Percentiles rank a stretch among this genome's conserved stretches.
Evolutionary conservation across 345 rosid genomes (phyloP).

Genomic region (Brassica incana): DNA sequence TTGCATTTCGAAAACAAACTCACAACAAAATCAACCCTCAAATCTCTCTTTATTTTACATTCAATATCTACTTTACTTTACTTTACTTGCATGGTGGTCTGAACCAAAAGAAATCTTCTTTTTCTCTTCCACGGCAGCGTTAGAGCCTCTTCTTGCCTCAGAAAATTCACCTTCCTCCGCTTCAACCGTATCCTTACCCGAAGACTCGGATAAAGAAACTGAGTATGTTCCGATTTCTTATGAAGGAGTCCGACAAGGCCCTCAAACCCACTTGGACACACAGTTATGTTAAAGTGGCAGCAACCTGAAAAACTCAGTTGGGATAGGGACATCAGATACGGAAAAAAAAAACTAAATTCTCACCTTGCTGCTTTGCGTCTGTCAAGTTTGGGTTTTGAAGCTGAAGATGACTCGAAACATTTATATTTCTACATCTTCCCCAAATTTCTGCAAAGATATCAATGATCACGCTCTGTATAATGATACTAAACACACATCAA

Average conservation of each 20-base stretch:
- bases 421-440: not conserved
- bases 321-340: not conserved
- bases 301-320: not conserved
- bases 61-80: slow-evolving; percentile 5
- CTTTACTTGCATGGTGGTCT: slow-evolving; percentile 34
- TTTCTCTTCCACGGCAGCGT: slow-evolving; percentile 14
- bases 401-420: not conserved
- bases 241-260: not conserved
- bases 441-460: not conserved
- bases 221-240: slow-evolving; percentile 42
- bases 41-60: slow-evolving; percentile 9
- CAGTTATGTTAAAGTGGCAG: not conserved
- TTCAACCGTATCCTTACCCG: slow-evolving; percentile 46
- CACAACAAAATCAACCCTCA: slow-evolving; percentile 8
- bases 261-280: not conserved
- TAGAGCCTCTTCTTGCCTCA: not conserved
- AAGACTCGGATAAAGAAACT: slow-evolving; percentile 40
- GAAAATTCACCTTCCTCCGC: slow-evolving; percentile 13
- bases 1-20: slow-evolving; percentile 36
- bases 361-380: not conserved
- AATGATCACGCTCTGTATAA: not conserved
- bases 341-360: not conserved
- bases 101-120: slow-evolving; percentile 16
- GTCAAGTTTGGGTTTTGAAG: not conserved
- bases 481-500: not conserved